Evolutionary conservation across 2,329 filamentous ascomycete species (phyloP).

Genomic region (Nemania sp.): DNA sequence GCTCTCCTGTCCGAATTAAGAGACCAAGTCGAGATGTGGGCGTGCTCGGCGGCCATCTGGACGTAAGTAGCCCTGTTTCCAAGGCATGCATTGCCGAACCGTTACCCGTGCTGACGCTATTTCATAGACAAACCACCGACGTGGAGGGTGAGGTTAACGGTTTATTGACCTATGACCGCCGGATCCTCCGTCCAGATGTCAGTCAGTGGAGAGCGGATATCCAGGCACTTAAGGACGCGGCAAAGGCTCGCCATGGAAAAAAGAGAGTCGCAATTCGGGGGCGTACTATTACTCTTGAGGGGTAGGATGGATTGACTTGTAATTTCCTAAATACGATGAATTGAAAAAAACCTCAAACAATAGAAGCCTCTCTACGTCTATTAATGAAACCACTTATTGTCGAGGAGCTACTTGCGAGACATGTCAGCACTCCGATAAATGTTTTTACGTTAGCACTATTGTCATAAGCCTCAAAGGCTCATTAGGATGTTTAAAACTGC

Average conservation of each 20-base stretch:
- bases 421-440: not conserved
- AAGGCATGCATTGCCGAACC: not conserved
- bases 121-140: conserved; percentile 72
- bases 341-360: not conserved
- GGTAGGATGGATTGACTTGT: not conserved
- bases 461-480: too few relatives aligned
- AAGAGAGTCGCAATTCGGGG: conserved; percentile 12
- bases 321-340: not conserved
- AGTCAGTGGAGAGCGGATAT: conserved; percentile 72
- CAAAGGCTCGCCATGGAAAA: conserved; percentile 46
- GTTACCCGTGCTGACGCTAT: conserved; percentile 23
- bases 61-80: conserved; percentile 56
- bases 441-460: too few relatives aligned
- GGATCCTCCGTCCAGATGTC: conserved; percentile 67
- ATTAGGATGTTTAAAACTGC: too few relatives aligned
- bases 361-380: not conserved
- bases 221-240: conserved; percentile 68
- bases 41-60: conserved; percentile 76
- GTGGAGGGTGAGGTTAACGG: conserved; percentile 82
- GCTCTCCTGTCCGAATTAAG: conserved; percentile 70
- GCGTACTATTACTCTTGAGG: not conserved
- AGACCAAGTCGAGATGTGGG: conserved; percentile 69
- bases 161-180: conserved; percentile 75
- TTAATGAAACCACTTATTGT: not conserved
- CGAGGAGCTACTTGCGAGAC: not conserved